Percentiles rank a stretch among this genome's conserved stretches.
These are phyloP conservation scores for Lipomyces yamanashiensis DNA, from an alignment of 805 yeast species.

Conservation along the genomic window DNA sequence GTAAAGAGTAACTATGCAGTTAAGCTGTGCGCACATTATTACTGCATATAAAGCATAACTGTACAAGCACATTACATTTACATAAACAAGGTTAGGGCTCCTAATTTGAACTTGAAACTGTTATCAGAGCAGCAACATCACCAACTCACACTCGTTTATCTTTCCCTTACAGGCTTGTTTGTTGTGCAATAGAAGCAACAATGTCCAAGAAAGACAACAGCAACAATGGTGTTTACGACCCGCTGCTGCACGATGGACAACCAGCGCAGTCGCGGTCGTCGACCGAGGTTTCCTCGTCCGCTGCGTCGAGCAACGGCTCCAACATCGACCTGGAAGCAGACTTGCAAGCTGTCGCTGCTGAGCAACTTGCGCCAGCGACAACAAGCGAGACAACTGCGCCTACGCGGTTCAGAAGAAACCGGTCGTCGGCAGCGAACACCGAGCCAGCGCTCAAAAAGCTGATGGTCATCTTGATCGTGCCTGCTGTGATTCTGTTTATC, in stretches of 20 bases:
- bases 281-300: slow-evolving; percentile 8
- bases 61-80: no score
- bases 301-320: slow-evolving; percentile 9
- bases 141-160: neutral
- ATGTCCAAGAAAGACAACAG: neutral
- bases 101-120: neutral
- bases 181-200: neutral
- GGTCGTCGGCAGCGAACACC: slow-evolving; percentile 18
- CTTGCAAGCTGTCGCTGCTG: slow-evolving; percentile 30
- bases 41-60: no score
- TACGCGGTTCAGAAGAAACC: slow-evolving; percentile 28
- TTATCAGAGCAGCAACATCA: neutral
- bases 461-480: slow-evolving; percentile 36
- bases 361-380: slow-evolving; percentile 26
- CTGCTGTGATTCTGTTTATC: slow-evolving; percentile 37
- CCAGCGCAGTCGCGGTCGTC: slow-evolving; percentile 24
- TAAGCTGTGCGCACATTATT: neutral
- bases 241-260: slow-evolving; percentile 34
- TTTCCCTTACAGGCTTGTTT: neutral
- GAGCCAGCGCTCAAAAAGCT: slow-evolving; percentile 36
- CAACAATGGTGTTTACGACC: slow-evolving; percentile 31
- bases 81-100: neutral
- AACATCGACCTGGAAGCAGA: slow-evolving; percentile 32
- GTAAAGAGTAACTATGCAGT: neutral
- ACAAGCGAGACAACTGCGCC: slow-evolving; percentile 18